Percentiles rank a stretch among this genome's conserved stretches.
phyloP scores from a whole-genome alignment of 2,329 filamentous ascomycete genomes.

The Aspergillus thermomutatus region DNA sequence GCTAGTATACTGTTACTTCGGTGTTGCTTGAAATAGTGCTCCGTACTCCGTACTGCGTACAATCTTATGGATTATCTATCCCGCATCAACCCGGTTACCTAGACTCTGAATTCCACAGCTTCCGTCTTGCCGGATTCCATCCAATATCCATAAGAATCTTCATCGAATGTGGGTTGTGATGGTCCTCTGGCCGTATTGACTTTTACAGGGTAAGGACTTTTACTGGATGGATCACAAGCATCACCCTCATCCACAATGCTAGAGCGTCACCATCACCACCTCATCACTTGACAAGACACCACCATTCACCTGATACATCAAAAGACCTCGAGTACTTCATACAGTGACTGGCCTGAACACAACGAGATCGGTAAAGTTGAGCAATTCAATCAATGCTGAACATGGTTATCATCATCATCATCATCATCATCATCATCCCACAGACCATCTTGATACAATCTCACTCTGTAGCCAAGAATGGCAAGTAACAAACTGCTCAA shows the following conservation, averaged over 20 bases:
- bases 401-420: neutral
- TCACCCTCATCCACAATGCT: neutral
- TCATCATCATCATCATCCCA: neutral
- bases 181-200: neutral
- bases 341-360: neutral
- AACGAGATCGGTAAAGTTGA: neutral
- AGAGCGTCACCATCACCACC: neutral
- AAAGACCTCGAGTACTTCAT: no score
- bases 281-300: neutral
- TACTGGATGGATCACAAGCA: neutral
- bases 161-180: neutral
- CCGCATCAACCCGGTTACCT: constrained; percentile 1
- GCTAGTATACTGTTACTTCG: neutral
- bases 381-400: neutral
- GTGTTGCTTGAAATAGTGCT: neutral
- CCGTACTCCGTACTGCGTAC: no score
- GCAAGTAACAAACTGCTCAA: neutral
- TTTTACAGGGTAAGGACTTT: neutral
- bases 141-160: neutral
- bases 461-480: neutral
- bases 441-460: neutral
- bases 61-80: constrained; percentile 7
- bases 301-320: neutral
- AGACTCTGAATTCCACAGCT: neutral
- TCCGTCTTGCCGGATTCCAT: constrained; percentile 4